These are phyloP conservation scores for Lotus japonicus DNA, from an alignment of 306 rosid species.

Conservation along the genomic window DNA sequence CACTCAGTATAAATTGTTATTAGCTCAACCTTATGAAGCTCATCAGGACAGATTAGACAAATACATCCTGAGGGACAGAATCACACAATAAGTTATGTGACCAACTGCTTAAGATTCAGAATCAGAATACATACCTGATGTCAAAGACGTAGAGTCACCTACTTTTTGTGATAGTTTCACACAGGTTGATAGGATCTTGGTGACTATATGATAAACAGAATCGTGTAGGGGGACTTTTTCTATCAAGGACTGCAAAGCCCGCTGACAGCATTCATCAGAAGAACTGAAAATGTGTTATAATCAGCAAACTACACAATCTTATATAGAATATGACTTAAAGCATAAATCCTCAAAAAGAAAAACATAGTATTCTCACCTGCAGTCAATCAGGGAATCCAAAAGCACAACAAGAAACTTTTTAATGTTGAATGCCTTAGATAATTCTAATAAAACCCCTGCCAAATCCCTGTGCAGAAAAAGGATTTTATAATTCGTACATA, in stretches of 20 bases:
- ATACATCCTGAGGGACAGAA: not conserved
- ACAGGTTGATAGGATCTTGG: constrained; percentile 59
- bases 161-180: constrained; percentile 45
- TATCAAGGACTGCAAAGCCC: constrained; percentile 57
- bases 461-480: constrained; percentile 49
- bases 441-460: constrained; percentile 47
- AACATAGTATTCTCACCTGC: constrained; percentile 46
- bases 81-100: not conserved
- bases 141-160: constrained; percentile 31
- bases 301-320: constrained; percentile 20
- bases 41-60: not conserved
- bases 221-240: constrained; percentile 52
- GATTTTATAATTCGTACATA: constrained; percentile 13
- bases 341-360: not conserved
- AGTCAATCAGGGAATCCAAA: constrained; percentile 69
- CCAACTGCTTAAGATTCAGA: not conserved
- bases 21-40: not conserved
- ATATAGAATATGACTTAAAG: not conserved
- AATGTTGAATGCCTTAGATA: constrained; percentile 68
- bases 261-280: constrained; percentile 50
- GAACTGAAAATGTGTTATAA: constrained; percentile 47
- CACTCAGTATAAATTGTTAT: not conserved
- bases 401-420: constrained; percentile 63
- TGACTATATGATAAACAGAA: constrained; percentile 48
- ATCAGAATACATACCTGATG: constrained; percentile 47